phyloP scores from a whole-genome alignment of 2,329 filamentous ascomycete species.

The Mycosphaerella sp. region DNA sequence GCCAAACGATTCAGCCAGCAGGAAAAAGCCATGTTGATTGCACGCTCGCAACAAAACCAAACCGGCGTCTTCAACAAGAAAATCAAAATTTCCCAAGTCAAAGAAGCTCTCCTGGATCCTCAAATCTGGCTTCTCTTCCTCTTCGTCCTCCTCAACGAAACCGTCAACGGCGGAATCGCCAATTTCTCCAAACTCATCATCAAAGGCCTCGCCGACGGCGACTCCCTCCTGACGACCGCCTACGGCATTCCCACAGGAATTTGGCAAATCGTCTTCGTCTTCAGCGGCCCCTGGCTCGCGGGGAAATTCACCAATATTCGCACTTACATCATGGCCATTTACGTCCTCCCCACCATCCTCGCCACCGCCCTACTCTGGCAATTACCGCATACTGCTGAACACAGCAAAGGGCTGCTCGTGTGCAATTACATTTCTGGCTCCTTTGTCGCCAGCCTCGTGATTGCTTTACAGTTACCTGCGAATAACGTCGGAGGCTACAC shows the following conservation, averaged over 20 bases:
- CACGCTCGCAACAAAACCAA: conserved; percentile 40
- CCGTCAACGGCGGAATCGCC: conserved; percentile 48
- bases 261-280: conserved; percentile 50
- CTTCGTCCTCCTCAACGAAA: conserved; percentile 46
- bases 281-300: conserved; percentile 48
- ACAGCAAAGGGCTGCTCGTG: conserved; percentile 43
- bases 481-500: conserved; percentile 46
- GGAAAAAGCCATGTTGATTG: conserved; percentile 43
- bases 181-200: conserved; percentile 53
- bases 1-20: conserved; percentile 61
- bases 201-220: conserved; percentile 41
- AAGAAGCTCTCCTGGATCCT: conserved; percentile 56
- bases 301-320: conserved; percentile 46
- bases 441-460: conserved; percentile 48
- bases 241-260: conserved; percentile 51
- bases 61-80: conserved; percentile 42
- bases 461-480: conserved; percentile 49
- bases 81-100: conserved; percentile 49
- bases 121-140: conserved; percentile 43
- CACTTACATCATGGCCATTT: conserved; percentile 49
- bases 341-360: conserved; percentile 47
- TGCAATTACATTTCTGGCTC: conserved; percentile 48
- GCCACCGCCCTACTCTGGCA: conserved; percentile 48
- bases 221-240: conserved; percentile 44
- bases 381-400: conserved; percentile 35